Evolutionary conservation across 345 rosid species (phyloP), one percentile per base, ranked within the genome.

Genomic region (Theobroma cacao): DNA sequence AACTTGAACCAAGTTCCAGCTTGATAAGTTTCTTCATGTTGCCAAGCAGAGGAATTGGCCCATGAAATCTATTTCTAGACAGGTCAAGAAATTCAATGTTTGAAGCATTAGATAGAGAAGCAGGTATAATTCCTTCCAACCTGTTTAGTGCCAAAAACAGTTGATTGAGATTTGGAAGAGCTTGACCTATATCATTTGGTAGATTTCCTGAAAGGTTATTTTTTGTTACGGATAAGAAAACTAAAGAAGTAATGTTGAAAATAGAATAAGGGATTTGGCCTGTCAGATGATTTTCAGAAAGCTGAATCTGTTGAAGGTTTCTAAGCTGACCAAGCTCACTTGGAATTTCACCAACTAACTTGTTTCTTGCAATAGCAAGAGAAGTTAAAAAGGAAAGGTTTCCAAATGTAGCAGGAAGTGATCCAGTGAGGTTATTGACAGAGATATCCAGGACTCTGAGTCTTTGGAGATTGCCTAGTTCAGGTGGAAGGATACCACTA

Each of bases 71-170:
- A 22, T 85, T 85, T 0, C 4, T 1, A 2, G 63, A 18, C 20
- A 82, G 50, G 3, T 74, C 65, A 5, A 85, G 18, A n/a, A 11
- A 0, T 34, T 30, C 40, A 14, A 85, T 76, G n/a, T 41, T 72
- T 3, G 83, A 72, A 47, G 79, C 76, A 73, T 80, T 83, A 5
- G 76, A 43, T 10, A 83, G 24, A 31, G 78, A 80, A 10, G 2
- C 15, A 1, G 83, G 79, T 12, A 80, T 66, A 9, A 14, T 24
- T 43, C 86, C 86, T 4, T 20, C 30, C 13, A 80, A 34, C n/a
- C 41, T 2, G 45, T 79, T 83, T 10, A 1, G n/a, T 5, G 47
- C 50, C 3, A 83, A 36, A 9, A 0, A 20, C 12, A 83, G 15
- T 50, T 56, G 43, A 52, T 2, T 12, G 7, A 83, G 67, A 50